A percentile compares a stretch with the other conserved stretches of the same genome.
These are phyloP conservation scores for Mimosa pudica DNA, from an alignment of 306 rosid species.

Conservation along the genomic window DNA sequence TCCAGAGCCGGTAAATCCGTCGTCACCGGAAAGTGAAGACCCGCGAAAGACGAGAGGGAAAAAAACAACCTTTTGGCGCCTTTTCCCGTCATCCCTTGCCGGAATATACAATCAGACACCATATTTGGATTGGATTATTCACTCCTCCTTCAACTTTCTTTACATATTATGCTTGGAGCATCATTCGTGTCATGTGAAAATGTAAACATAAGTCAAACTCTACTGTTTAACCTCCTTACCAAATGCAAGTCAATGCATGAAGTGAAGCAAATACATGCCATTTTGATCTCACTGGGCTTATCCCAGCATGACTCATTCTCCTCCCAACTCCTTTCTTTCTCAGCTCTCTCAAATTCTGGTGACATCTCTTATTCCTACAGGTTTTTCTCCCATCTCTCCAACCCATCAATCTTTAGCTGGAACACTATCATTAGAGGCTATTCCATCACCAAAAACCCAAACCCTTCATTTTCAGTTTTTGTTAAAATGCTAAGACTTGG, in stretches of 20 bases:
- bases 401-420: slow-evolving; percentile 61
- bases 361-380: slow-evolving; percentile 56
- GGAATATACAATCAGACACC: too few species aligned
- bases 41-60: neutral
- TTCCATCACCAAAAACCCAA: slow-evolving; percentile 63
- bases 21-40: neutral
- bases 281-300: slow-evolving; percentile 56
- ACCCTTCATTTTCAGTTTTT: slow-evolving; percentile 51
- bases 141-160: slow-evolving; percentile 2
- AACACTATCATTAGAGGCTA: slow-evolving; percentile 67
- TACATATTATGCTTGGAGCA: slow-evolving; percentile 48
- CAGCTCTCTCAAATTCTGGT: slow-evolving; percentile 54
- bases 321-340: slow-evolving; percentile 53
- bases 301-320: slow-evolving; percentile 47
- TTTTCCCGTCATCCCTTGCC: neutral
- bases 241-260: slow-evolving; percentile 66
- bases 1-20: neutral
- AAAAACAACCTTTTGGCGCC: neutral
- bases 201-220: slow-evolving; percentile 36
- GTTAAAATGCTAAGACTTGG: slow-evolving; percentile 60
- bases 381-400: slow-evolving; percentile 54
- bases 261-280: slow-evolving; percentile 64
- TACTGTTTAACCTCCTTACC: slow-evolving; percentile 44
- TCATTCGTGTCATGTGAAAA: slow-evolving; percentile 36
- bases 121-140: neutral